Base-by-base conservation (phyloP, 2,329 filamentous ascomycete genomes). In the Lecanoromycetidae sp. region DNA sequence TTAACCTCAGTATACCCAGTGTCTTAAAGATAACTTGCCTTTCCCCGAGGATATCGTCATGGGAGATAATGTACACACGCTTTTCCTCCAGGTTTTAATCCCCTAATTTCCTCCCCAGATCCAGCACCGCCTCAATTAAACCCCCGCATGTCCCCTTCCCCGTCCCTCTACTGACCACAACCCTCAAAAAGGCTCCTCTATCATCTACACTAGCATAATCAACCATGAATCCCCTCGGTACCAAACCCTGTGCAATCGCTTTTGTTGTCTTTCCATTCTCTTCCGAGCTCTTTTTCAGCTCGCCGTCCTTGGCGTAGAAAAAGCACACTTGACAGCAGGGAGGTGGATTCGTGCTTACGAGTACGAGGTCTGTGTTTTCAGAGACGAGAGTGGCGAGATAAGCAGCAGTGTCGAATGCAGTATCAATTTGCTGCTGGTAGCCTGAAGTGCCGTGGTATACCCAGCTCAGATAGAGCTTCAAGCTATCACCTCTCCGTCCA, bases 281-380 rank as follows among this genome's bases (percentile, higher is more conserved):
- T 47, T 53, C 61, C 54, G 55, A 63, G 51, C 55, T 66, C 48
- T 49, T 56, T 47, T 42, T 70, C 66, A 10, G 59, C 58, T 57
- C 57, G 8, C 60, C 60, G 20, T 58, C 39, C 15, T 48, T 40
- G 0, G 81, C 78, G 58, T 84, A 87, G 63, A 94, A 94, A 63
- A 96, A 96, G 69, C 90, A 95, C 19, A 96, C 84, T 66, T 96
- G 91, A 61, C 94, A 68, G 65, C 90, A 96, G 0, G 86, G 85
- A 38, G 88, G 81, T 22, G 87, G 84, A 57, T 84, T 81, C 47
- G 77, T 72, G 9, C 79, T 84, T 3, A 94, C 76, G 13, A 94
- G 70, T 15, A 76, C 67, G 56, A 96, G 83, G 55, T 84, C 69
- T 0, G 66, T 13, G 34, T 72, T 71, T 12, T 66, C 38, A 4